phyloP scores from a whole-genome alignment of 2,329 filamentous ascomycete genomes.

The Sporothrix humicola region DNA sequence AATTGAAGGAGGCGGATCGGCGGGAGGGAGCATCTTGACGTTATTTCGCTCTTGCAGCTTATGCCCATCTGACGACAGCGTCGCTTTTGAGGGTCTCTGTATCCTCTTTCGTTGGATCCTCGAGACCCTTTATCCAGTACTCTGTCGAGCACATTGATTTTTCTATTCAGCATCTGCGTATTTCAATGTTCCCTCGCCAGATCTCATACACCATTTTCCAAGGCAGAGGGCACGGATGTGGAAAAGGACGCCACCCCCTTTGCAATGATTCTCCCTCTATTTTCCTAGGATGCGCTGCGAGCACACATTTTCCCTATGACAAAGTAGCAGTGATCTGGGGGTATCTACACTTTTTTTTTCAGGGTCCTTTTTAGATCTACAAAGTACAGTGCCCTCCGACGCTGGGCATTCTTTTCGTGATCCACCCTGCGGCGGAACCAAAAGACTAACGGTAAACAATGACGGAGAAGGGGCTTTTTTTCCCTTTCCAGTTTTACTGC shows the following conservation, averaged over 20 bases:
- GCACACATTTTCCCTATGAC: background rate
- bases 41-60: background rate
- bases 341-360: slow-evolving; percentile 6
- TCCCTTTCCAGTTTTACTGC: background rate
- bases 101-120: too few relatives aligned
- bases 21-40: slow-evolving; percentile 17
- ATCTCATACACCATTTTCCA: background rate
- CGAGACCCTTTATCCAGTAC: too few relatives aligned
- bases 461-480: background rate
- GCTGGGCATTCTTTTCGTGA: background rate
- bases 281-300: background rate
- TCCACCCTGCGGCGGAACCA: background rate
- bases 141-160: background rate
- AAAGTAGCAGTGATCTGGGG: too few relatives aligned
- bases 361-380: slow-evolving; percentile 6
- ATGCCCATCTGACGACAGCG: background rate
- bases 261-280: background rate
- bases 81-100: background rate
- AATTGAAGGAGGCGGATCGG: slow-evolving; percentile 17
- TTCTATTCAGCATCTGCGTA: background rate
- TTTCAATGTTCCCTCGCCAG: background rate
- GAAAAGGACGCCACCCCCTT: background rate
- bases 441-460: background rate
- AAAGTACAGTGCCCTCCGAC: background rate
- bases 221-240: background rate